Evolutionary conservation across 2,329 filamentous ascomycete genomes (phyloP).

Genomic region (Colletotrichum australisinense): DNA sequence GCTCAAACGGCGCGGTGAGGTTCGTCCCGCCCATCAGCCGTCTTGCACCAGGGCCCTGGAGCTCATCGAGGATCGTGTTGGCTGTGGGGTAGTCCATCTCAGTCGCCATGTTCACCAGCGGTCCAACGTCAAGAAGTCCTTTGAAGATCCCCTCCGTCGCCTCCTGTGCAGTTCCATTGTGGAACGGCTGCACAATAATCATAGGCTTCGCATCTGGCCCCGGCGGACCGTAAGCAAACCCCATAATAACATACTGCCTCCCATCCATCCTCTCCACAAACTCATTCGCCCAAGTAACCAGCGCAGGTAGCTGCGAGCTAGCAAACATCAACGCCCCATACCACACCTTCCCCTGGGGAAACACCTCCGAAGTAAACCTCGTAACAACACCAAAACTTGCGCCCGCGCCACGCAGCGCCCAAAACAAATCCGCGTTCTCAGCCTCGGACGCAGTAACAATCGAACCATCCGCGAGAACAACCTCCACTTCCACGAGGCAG

Average conservation of each 20-base stretch:
- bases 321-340: slow-evolving; percentile 43
- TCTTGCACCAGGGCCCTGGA: slow-evolving; percentile 49
- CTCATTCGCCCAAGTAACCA: slow-evolving; percentile 42
- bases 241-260: slow-evolving; percentile 26
- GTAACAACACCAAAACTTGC: slow-evolving; percentile 57
- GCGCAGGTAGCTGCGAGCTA: slow-evolving; percentile 39
- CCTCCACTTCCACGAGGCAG: slow-evolving; percentile 49
- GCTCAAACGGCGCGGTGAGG: slow-evolving; percentile 53
- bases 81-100: slow-evolving; percentile 54
- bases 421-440: slow-evolving; percentile 56
- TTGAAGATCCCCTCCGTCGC: slow-evolving; percentile 47
- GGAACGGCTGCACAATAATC: slow-evolving; percentile 44
- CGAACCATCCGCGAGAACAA: slow-evolving; percentile 52
- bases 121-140: slow-evolving; percentile 46
- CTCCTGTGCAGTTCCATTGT: slow-evolving; percentile 50
- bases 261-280: slow-evolving; percentile 44
- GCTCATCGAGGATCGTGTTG: slow-evolving; percentile 52
- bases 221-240: slow-evolving; percentile 40
- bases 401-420: slow-evolving; percentile 54
- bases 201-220: slow-evolving; percentile 41
- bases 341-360: slow-evolving; percentile 47
- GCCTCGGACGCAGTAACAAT: slow-evolving; percentile 51
- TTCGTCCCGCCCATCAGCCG: slow-evolving; percentile 56
- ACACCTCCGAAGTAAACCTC: slow-evolving; percentile 48
- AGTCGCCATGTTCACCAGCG: slow-evolving; percentile 49